phyloP scores from a whole-genome alignment of 1,284 basidiomycete genomes.

The Puccinia coronata region DNA sequence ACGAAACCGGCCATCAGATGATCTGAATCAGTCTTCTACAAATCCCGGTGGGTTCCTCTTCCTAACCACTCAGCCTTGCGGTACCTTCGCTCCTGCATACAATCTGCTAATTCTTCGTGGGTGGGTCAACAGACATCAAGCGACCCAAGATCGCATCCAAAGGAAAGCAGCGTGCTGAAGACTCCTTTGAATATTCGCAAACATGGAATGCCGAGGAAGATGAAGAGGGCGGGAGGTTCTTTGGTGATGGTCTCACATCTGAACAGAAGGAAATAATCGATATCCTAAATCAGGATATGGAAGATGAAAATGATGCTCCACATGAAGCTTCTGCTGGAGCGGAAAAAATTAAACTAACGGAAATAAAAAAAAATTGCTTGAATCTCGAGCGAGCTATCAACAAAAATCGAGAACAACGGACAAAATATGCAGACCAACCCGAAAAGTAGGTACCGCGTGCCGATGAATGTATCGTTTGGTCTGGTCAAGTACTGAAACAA shows the following conservation, averaged over 20 bases:
- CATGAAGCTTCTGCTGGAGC: slow-evolving; percentile 51
- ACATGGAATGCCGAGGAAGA: slow-evolving; percentile 29
- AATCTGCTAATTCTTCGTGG: slow-evolving; percentile 1
- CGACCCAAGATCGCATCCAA: slow-evolving; percentile 26
- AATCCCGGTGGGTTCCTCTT: background rate
- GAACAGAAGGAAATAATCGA: slow-evolving; percentile 46
- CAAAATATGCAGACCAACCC: slow-evolving; percentile 57
- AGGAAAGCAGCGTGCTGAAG: slow-evolving; percentile 43
- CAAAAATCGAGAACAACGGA: slow-evolving; percentile 88
- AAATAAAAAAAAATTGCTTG: slow-evolving; percentile 73
- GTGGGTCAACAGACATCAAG: slow-evolving; percentile 4
- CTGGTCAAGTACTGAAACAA: background rate
- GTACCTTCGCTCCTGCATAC: background rate
- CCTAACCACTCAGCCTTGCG: background rate
- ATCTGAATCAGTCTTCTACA: slow-evolving; percentile 4
- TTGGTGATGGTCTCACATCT: slow-evolving; percentile 38
- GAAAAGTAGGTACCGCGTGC: slow-evolving; percentile 52
- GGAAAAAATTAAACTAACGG: slow-evolving; percentile 69
- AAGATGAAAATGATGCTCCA: slow-evolving; percentile 11
- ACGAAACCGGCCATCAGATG: slow-evolving; percentile 22
- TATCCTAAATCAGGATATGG: slow-evolving; percentile 34
- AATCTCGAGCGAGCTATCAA: slow-evolving; percentile 83
- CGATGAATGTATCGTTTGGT: background rate
- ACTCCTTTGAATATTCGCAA: slow-evolving; percentile 16
- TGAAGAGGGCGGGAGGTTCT: slow-evolving; percentile 47